These are phyloP conservation scores for Solanum hybrid DNA, from an alignment of 305 asterid species.

Conservation along the genomic window DNA sequence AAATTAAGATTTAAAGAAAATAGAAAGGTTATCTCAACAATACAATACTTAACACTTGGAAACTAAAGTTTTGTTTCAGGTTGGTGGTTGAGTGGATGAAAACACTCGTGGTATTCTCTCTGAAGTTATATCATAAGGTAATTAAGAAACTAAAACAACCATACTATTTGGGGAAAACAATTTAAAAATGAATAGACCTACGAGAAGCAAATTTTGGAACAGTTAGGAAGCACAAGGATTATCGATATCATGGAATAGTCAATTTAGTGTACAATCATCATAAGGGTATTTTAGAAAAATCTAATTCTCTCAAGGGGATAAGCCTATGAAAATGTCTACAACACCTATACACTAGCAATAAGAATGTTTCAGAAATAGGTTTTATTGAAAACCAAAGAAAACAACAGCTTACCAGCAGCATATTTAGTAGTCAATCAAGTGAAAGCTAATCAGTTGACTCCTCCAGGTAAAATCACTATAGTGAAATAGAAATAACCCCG, in stretches of 20 bases:
- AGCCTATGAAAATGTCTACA: background rate
- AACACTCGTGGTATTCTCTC: background rate
- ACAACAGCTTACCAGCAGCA: background rate
- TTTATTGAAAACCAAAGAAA: background rate
- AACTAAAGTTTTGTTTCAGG: background rate
- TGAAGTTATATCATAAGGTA: background rate
- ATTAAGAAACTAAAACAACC: background rate
- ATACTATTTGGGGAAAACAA: no score
- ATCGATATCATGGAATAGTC: no score
- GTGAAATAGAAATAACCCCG: background rate
- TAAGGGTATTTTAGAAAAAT: background rate
- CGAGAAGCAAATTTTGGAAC: no score
- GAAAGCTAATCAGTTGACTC: background rate
- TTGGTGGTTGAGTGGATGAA: background rate
- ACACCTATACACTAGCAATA: background rate
- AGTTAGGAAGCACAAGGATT: no score
- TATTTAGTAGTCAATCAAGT: background rate
- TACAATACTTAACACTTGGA: background rate
- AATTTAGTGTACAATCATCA: background rate
- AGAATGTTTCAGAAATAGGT: background rate
- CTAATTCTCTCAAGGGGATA: background rate
- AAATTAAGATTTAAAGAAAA: background rate
- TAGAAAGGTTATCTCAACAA: background rate
- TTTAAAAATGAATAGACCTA: no score
- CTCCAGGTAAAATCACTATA: background rate